Conservation (phyloP, 768 basidiomycete genomes). For the Naematelia encephala region DNA sequence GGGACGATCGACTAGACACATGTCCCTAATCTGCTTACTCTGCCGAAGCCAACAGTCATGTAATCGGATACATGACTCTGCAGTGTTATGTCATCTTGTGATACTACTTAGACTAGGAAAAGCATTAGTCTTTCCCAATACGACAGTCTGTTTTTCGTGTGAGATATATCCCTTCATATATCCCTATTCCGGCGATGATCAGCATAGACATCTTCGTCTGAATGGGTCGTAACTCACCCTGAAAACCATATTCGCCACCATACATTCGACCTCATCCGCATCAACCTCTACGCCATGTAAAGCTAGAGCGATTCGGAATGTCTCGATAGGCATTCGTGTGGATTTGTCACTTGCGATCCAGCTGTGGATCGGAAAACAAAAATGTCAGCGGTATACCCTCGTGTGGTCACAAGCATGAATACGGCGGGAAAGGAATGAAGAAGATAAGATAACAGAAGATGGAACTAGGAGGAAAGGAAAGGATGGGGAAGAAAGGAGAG, state of each 20-base stretch:
- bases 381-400: background rate
- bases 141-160: constrained; percentile 91
- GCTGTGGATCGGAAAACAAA: constrained; percentile 52
- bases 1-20: too few species aligned
- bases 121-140: constrained; percentile 71
- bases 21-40: too few species aligned
- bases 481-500: background rate
- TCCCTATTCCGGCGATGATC: constrained; percentile 54
- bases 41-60: background rate
- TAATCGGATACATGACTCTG: background rate
- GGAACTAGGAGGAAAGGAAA: background rate
- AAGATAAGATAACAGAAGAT: background rate
- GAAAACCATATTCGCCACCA: constrained; percentile 92
- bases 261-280: constrained; percentile 82
- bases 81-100: constrained; percentile 3
- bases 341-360: constrained; percentile 74
- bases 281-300: constrained; percentile 67
- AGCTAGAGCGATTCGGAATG: constrained; percentile 73
- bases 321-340: constrained; percentile 72
- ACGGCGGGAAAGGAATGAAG: background rate
- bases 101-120: constrained; percentile 63
- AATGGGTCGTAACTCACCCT: too few species aligned
- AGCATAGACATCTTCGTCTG: too few species aligned
- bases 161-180: constrained; percentile 94
- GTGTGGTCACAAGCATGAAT: background rate